Base-by-base conservation (phyloP, 2,329 filamentous ascomycete genomes). In the Mollisia scopiformis region DNA sequence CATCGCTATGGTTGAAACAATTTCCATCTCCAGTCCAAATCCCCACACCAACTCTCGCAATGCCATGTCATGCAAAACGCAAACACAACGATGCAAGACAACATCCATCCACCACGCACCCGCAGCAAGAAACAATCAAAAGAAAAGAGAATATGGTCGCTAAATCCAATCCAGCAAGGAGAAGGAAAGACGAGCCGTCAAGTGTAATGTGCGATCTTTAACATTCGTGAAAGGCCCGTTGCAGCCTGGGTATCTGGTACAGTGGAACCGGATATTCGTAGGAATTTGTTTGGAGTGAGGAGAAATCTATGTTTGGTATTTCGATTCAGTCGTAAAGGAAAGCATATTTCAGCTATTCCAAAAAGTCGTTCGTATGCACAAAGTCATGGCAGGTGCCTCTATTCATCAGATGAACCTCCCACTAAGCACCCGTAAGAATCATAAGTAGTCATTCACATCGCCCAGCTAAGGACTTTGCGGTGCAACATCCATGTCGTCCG, bases 401-500 rank as follows among this genome's bases (percentile, higher is more conserved):
- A n/a, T 27, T 27, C 51, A 49, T 47, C 35, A 43, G n/a, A 55
- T 5, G 21, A 21, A 2, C 3, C 27, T 28, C 28, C 10, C 30
- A 28, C 35, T 14, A 27, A 30, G 19, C 30, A 21, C 25, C 41
- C 11, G 33, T 19, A 33, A 33, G 21, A 33, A 31, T 19, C 1
- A 8, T 35, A 19, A 10, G 28, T 33, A 28, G 23, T 30, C n/a
- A 2, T 50, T 6, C 6, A 14, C 28, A 35, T 53, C 19, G 27
- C 33, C 23, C 10, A 39, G 39, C 49, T 50, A 62, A 53, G 60
- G 60, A 31, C 55, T 58, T 11, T 35, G 39, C 16, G 58, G 53
- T 3, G 35, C 49, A 25, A 46, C 43, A 14, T 33, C 49, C 23
- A 50, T 55, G 28, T 66, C 69, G 14, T 68, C 66, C 10, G 64